Percentiles rank a stretch among this genome's conserved stretches.
Evolutionary conservation across 345 rosid species (phyloP).

Genomic region (Eucalyptus brandiana): DNA sequence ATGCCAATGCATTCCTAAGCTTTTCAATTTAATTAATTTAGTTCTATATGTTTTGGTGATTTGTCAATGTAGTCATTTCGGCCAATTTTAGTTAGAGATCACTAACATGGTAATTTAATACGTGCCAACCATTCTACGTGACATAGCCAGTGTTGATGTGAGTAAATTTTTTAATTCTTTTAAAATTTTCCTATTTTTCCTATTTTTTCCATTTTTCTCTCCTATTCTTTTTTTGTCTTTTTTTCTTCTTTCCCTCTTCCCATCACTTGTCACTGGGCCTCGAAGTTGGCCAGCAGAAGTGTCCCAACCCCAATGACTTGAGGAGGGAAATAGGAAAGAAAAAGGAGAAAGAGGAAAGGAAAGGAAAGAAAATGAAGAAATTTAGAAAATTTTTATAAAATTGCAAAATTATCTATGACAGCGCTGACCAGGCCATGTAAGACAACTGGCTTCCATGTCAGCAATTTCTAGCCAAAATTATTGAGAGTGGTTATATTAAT

Average conservation of each 20-base stretch:
- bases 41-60: background rate
- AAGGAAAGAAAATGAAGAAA: background rate
- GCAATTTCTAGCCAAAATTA: accelerated
- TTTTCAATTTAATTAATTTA: background rate
- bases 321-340: background rate
- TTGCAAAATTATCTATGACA: background rate
- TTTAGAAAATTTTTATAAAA: no score
- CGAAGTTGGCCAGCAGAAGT: background rate
- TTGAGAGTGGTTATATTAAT: background rate
- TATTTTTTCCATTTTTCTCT: background rate
- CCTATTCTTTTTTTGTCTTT: background rate
- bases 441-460: accelerated
- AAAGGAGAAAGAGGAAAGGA: no score
- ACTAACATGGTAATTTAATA: background rate
- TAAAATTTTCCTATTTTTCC: background rate
- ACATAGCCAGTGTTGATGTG: accelerated
- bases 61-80: background rate
- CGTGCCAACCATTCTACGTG: accelerated
- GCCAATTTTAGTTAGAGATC: background rate
- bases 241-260: background rate
- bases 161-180: background rate
- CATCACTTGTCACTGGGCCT: no score
- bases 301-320: background rate
- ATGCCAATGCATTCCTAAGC: background rate
- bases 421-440: no score